phyloP scores from a whole-genome alignment of 139 green algal genomes.

The Chlorella ohadii region DNA sequence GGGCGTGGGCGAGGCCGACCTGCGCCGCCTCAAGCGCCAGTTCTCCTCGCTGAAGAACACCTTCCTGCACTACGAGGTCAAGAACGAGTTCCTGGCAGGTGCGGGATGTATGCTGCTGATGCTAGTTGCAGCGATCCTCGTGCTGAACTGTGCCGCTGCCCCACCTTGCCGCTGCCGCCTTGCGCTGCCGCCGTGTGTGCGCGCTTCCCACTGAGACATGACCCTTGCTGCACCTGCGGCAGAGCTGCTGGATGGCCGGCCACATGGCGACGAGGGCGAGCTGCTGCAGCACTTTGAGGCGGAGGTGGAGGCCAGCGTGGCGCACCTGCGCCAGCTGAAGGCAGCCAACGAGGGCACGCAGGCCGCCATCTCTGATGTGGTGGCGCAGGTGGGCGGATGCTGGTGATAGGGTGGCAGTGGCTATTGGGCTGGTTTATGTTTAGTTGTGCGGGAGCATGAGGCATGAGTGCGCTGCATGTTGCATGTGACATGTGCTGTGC shows the following conservation, averaged over 20 bases:
- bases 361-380: conserved; percentile 5
- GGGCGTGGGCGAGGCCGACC: conserved; percentile 54
- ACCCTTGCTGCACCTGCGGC: neutral
- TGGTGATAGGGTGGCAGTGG: too few relatives aligned
- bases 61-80: conserved; percentile 62
- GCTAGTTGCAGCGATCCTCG: too few relatives aligned
- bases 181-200: neutral
- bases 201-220: too few relatives aligned
- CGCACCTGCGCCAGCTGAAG: conserved; percentile 40
- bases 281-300: conserved; percentile 50
- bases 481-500: too few relatives aligned
- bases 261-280: conserved; percentile 47
- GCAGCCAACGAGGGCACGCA: conserved; percentile 30
- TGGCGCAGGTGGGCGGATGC: neutral
- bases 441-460: too few relatives aligned
- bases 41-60: conserved; percentile 68
- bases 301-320: conserved; percentile 37
- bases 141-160: too few relatives aligned
- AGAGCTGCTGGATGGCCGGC: conserved; percentile 46
- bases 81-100: conserved; percentile 59
- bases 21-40: conserved; percentile 55
- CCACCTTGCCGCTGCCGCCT: too few relatives aligned
- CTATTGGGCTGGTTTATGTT: too few relatives aligned
- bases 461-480: too few relatives aligned
- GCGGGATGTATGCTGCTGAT: neutral